Evolutionary conservation across 768 basidiomycete species (phyloP), one percentile per base, ranked within the genome.

Genomic region (Mycena latifolia): DNA sequence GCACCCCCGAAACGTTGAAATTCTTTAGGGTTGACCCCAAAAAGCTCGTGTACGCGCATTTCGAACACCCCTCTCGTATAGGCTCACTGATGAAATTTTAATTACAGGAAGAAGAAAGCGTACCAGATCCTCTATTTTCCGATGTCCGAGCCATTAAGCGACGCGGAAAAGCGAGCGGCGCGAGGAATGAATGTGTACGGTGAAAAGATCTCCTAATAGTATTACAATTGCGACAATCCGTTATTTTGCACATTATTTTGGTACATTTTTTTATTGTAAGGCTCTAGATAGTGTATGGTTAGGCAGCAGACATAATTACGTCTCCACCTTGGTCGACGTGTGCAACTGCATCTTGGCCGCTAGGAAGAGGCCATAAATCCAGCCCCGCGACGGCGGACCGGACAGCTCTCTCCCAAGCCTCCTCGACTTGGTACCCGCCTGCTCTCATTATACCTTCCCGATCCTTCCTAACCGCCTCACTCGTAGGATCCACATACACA

Each of bases 111-210:
- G 67, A 78, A 80, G 69, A 79, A 86, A 63, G 82, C 91, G 48
- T 95, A 93, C 73, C 95, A 98, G 74, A 86, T 97, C 20, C 81
- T 98, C 31, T 92, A 89, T 72, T 95, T 96, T 71, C 91, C 93
- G 1, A 85, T 95, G 78, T 84, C 81, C 0, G 79, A 83, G 2
- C 89, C 92, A 8, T 77, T 95, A 54, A 83, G 83, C 2, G 84
- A 87, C 15, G 56, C 72, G 27, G 86, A 94, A 73, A 63, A 37
- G 31, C 46, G 24, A 4, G 86, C 82, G 64, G 71, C 66, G 52
- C 66, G 69, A 47, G 80, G 85, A 59, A 89, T 83, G 73, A 80
- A 83, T 7, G 85, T 93, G 25, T 85, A 74, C 3, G 89, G 91
- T 65, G 80, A 77, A 56, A 80, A 77, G 59, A 71, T 79, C 65